Evolutionary conservation across 148 eudicot species (phyloP).

Genomic region (Oxyria digyna): DNA sequence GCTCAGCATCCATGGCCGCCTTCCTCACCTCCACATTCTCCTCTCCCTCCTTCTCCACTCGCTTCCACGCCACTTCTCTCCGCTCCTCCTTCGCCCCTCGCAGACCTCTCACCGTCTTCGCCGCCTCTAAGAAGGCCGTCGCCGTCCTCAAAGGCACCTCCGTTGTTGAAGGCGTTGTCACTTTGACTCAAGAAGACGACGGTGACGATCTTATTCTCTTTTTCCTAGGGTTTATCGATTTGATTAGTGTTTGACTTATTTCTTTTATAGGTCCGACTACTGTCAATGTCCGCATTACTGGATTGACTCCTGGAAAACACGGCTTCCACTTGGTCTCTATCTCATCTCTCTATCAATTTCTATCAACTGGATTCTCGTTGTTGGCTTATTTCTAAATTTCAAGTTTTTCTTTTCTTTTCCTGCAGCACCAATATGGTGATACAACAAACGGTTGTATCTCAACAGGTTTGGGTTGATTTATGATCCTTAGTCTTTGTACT

Average conservation of each 20-base stretch:
- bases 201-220: conserved; percentile 18
- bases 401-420: not conserved
- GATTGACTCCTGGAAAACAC: conserved; percentile 71
- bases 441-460: conserved; percentile 97
- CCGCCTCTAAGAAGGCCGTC: conserved; percentile 74
- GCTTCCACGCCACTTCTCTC: too few relatives aligned
- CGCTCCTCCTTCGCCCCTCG: conserved; percentile 20
- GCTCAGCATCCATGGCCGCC: conserved; percentile 10
- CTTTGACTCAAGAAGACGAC: conserved; percentile 60
- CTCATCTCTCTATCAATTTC: not conserved
- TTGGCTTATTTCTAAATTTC: conserved; percentile 1
- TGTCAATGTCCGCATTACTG: conserved; percentile 57
- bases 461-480: conserved; percentile 64
- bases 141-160: conserved; percentile 82
- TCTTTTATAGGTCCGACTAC: conserved; percentile 72
- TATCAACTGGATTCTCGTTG: not conserved
- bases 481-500: not conserved
- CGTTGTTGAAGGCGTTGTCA: conserved; percentile 74
- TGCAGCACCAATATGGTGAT: conserved; percentile 87
- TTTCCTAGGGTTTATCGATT: not conserved
- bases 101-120: conserved; percentile 43
- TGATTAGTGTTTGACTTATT: conserved; percentile 4
- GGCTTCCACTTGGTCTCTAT: conserved; percentile 56
- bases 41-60: conserved; percentile 17
- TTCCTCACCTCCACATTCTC: not conserved